Conservation (phyloP, 495 filamentous ascomycete genomes). For the Usnea hakonensis region DNA sequence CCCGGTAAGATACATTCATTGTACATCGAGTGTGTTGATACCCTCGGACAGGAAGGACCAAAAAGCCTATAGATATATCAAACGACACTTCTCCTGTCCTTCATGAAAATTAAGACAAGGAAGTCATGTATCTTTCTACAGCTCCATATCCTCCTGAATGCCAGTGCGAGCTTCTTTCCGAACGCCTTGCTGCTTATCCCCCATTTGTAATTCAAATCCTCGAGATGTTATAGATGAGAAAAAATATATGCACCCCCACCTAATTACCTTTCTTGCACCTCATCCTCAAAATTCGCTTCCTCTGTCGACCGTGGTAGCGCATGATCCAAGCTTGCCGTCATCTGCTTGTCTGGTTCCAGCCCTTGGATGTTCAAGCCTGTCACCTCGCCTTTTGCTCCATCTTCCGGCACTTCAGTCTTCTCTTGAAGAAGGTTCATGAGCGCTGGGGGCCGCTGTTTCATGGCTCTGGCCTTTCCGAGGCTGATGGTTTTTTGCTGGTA, state of each 20-base stretch:
- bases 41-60: too few species aligned
- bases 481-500: slow-evolving; percentile 93
- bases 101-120: slow-evolving; percentile 3
- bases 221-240: slow-evolving; percentile 9
- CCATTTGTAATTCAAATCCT: background rate
- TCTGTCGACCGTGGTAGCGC: background rate
- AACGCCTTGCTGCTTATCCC: slow-evolving; percentile 12
- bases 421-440: slow-evolving; percentile 67
- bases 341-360: slow-evolving; percentile 18
- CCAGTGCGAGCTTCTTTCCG: background rate
- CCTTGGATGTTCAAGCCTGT: slow-evolving; percentile 28
- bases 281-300: background rate
- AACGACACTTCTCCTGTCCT: background rate
- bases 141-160: background rate
- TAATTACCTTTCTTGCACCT: background rate
- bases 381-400: slow-evolving; percentile 22
- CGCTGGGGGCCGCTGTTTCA: slow-evolving; percentile 81
- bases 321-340: slow-evolving; percentile 17
- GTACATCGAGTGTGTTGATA: too few species aligned
- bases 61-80: background rate
- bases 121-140: slow-evolving; percentile 1
- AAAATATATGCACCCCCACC: slow-evolving; percentile 9
- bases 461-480: slow-evolving; percentile 70
- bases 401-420: slow-evolving; percentile 32
- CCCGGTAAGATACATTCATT: background rate